Percentiles rank a stretch among this genome's conserved stretches.
These are phyloP conservation scores for Deuterostichococcus epilithicus DNA, from an alignment of 139 green algal genomes.

Conservation along the genomic window DNA sequence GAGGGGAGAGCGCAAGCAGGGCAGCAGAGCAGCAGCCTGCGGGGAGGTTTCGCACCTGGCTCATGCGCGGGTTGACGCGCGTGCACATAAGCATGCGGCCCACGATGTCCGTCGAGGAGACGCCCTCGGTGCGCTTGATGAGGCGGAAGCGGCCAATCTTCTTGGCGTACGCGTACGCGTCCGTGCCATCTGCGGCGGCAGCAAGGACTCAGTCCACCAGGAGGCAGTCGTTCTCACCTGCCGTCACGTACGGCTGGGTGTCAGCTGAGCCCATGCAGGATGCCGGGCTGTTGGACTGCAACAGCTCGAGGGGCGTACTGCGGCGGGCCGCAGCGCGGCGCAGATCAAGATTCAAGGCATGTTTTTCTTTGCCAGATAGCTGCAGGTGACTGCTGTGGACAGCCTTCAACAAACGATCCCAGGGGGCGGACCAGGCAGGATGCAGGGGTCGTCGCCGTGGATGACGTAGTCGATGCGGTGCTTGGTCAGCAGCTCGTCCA, in stretches of 20 bases:
- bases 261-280: neutral
- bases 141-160: slow-evolving; percentile 83
- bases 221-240: too few species aligned
- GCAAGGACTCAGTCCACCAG: too few species aligned
- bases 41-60: neutral
- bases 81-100: slow-evolving; percentile 93
- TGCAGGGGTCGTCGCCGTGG: slow-evolving; percentile 97
- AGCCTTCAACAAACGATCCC: neutral
- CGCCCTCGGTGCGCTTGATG: slow-evolving; percentile 97
- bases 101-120: slow-evolving; percentile 98
- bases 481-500: slow-evolving; percentile 89
- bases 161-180: slow-evolving; percentile 95
- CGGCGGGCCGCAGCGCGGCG: too few species aligned
- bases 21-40: too few species aligned
- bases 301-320: too few species aligned
- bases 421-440: slow-evolving; percentile 68
- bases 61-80: slow-evolving; percentile 60
- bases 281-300: neutral
- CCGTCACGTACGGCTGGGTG: too few species aligned
- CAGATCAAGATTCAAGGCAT: too few species aligned
- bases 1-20: too few species aligned
- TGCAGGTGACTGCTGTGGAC: too few species aligned
- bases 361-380: too few species aligned
- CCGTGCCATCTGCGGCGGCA: slow-evolving; percentile 68
- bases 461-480: slow-evolving; percentile 98